Percentiles rank a stretch among this genome's conserved stretches.
phyloP scores from a whole-genome alignment of 805 yeast species.

The Cyberlindnera lachancei region DNA sequence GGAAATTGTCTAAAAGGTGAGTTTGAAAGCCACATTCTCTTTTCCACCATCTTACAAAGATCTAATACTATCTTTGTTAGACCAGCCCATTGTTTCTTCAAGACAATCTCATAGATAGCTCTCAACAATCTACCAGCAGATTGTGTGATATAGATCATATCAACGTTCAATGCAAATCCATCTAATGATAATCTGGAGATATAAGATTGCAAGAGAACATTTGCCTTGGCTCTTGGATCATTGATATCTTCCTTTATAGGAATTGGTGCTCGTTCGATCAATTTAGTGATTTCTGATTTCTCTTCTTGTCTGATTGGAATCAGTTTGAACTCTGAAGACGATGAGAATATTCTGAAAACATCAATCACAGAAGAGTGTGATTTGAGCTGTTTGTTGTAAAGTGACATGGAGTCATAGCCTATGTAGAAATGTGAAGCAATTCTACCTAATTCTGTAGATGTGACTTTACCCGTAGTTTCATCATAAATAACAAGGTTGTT shows the following conservation, averaged over 20 bases:
- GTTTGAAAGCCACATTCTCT: conserved; percentile 74
- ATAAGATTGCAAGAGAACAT: conserved; percentile 74
- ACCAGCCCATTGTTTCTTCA: conserved; percentile 64
- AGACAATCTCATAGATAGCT: conserved; percentile 74
- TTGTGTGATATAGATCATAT: conserved; percentile 88
- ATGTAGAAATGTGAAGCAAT: conserved; percentile 87
- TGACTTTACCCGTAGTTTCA: conserved; percentile 36
- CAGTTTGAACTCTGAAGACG: conserved; percentile 78
- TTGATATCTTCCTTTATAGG: conserved; percentile 70
- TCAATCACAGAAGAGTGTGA: conserved; percentile 68
- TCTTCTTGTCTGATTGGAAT: conserved; percentile 87
- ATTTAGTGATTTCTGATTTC: conserved; percentile 57
- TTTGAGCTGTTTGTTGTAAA: conserved; percentile 53
- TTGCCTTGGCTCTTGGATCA: conserved; percentile 73
- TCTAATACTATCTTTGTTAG: conserved; percentile 51
- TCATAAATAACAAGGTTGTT: conserved; percentile 58
- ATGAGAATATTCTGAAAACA: conserved; percentile 65
- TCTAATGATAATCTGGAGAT: conserved; percentile 71
- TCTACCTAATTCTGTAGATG: conserved; percentile 65
- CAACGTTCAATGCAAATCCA: conserved; percentile 88
- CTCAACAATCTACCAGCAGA: conserved; percentile 85
- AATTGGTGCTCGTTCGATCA: conserved; percentile 72
- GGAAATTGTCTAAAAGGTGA: conserved; percentile 84
- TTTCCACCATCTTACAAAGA: conserved; percentile 73
- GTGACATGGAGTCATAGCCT: conserved; percentile 60